Percentiles rank a stretch among this genome's conserved stretches.
Conservation (phyloP, 257 asterid genomes). For the Fraxinus excelsior region DNA sequence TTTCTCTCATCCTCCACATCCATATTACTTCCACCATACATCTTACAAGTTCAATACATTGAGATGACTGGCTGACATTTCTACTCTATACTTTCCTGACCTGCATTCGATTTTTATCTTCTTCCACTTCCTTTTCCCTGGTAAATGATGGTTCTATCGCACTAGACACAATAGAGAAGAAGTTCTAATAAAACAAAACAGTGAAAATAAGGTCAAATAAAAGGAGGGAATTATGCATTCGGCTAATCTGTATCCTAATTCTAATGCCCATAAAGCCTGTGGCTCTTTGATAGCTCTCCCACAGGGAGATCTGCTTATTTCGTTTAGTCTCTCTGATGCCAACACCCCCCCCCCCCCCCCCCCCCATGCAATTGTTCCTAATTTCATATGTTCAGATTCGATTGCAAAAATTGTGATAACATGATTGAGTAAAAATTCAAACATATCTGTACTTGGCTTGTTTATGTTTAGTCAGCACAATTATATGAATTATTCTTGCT, state of each 20-base stretch:
- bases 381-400: not conserved
- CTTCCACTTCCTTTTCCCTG: too few species aligned
- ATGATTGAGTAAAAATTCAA: not conserved
- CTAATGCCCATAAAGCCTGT: not conserved
- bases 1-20: too few species aligned
- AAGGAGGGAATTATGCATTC: not conserved
- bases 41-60: not conserved
- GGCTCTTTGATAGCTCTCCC: not conserved
- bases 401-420: not conserved
- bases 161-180: too few species aligned
- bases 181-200: too few species aligned
- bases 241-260: not conserved
- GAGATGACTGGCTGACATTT: not conserved
- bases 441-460: not conserved
- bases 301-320: too few species aligned
- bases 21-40: too few species aligned
- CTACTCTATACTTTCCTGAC: not conserved
- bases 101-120: too few species aligned
- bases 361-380: not conserved
- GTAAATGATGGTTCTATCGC: too few species aligned
- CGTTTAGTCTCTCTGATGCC: too few species aligned
- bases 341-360: too few species aligned
- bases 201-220: not conserved
- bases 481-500: not conserved
- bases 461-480: not conserved